These are phyloP conservation scores for carrot (Daucus carota) DNA, from an alignment of 129 eudicot species.

Conservation along the genomic window DNA sequence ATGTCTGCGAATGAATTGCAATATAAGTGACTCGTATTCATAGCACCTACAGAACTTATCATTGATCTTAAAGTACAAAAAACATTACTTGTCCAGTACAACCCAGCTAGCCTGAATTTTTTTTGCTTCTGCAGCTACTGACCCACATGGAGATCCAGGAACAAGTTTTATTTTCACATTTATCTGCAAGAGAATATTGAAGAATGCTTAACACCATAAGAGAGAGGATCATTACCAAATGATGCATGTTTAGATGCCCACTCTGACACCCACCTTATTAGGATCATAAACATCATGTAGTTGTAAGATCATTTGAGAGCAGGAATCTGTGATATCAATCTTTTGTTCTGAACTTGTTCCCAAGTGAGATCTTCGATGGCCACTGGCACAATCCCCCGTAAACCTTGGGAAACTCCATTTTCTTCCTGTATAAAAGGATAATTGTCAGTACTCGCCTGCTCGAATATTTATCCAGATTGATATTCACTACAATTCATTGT, in stretches of 20 bases:
- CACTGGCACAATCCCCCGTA: slow-evolving; percentile 94
- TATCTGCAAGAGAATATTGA: slow-evolving; percentile 36
- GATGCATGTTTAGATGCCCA: slow-evolving; percentile 7
- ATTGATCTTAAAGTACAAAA: background rate
- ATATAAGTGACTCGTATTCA: background rate
- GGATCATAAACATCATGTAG: slow-evolving; percentile 97
- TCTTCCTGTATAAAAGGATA: slow-evolving; percentile 43
- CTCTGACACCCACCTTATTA: slow-evolving; percentile 53
- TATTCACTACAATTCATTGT: background rate
- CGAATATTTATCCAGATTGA: background rate
- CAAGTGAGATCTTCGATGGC: slow-evolving; percentile 45
- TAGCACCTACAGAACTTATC: background rate
- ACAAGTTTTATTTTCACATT: slow-evolving; percentile 88
- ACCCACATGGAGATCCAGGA: slow-evolving; percentile 73
- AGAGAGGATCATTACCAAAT: background rate
- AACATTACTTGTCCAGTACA: slow-evolving; percentile 78
- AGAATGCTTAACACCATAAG: slow-evolving; percentile 6
- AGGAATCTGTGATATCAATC: slow-evolving; percentile 70
- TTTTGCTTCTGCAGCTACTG: slow-evolving; percentile 88
- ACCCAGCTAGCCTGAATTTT: slow-evolving; percentile 86
- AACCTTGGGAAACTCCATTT: slow-evolving; percentile 94
- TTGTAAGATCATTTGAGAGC: slow-evolving; percentile 98
- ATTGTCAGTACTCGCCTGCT: background rate
- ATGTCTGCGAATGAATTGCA: slow-evolving; percentile 41
- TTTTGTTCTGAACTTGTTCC: slow-evolving; percentile 67